Conservation (phyloP, 768 basidiomycete genomes). For the Rhodotorula kratochvilovae region DNA sequence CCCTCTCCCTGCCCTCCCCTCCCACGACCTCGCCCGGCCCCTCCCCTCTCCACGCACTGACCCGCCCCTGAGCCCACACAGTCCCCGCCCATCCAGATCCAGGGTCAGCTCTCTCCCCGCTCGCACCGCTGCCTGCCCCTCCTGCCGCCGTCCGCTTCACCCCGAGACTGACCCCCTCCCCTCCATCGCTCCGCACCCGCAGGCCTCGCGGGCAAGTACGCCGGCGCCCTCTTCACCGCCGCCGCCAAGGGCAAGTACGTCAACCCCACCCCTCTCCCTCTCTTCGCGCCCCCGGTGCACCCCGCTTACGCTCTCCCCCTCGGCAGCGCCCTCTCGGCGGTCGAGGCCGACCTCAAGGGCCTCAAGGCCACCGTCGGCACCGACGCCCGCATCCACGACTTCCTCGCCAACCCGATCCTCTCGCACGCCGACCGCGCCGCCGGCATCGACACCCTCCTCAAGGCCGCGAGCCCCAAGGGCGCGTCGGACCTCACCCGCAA, state of each 20-base stretch:
- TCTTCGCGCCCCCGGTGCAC: not conserved
- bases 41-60: not conserved
- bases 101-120: constrained; percentile 17
- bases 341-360: constrained; percentile 73
- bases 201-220: constrained; percentile 47
- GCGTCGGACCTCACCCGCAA: constrained; percentile 66
- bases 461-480: constrained; percentile 52
- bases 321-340: constrained; percentile 75
- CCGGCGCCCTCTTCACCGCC: constrained; percentile 45
- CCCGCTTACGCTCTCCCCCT: not conserved
- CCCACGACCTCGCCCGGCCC: not conserved
- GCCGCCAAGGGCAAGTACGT: constrained; percentile 39
- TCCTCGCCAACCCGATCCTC: constrained; percentile 87
- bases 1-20: not conserved
- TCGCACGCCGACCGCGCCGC: constrained; percentile 68
- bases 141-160: not conserved
- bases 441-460: constrained; percentile 65
- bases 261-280: no score
- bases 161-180: not conserved
- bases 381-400: constrained; percentile 61
- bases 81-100: constrained; percentile 34
- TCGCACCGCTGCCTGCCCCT: not conserved
- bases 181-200: not conserved
- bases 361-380: constrained; percentile 64
- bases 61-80: not conserved